These are phyloP conservation scores for Skeletonema costatum DNA, from an alignment of 108 stramenopile genomes.

Conservation along the genomic window DNA sequence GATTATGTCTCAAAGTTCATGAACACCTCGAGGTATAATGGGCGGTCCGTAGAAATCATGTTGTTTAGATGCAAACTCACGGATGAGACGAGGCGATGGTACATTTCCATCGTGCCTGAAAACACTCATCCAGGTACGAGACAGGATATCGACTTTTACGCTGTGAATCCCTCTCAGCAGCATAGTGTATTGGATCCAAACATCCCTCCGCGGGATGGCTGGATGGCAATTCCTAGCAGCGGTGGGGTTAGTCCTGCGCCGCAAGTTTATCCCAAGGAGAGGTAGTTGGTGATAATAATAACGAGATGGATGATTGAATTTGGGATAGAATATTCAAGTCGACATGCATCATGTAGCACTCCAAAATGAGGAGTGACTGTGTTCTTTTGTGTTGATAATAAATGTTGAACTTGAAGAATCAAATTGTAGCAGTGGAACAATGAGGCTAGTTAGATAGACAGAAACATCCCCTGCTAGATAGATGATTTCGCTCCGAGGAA, in stretches of 20 bases:
- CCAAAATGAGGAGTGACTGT: too few relatives aligned
- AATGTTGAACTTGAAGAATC: neutral
- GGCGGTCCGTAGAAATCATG: slow-evolving; percentile 31
- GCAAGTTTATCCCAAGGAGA: neutral
- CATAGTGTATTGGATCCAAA: neutral
- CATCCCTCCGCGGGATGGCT: neutral
- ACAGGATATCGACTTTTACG: slow-evolving; percentile 88
- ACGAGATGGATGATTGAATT: neutral
- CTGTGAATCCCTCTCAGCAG: slow-evolving; percentile 26
- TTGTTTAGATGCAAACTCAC: slow-evolving; percentile 85
- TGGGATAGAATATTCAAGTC: neutral
- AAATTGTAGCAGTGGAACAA: too few relatives aligned
- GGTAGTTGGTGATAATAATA: neutral
- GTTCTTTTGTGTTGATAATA: neutral
- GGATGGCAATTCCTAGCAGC: slow-evolving; percentile 3
- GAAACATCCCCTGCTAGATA: too few relatives aligned
- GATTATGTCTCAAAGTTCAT: slow-evolving; percentile 65
- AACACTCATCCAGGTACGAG: slow-evolving; percentile 72
- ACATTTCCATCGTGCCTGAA: slow-evolving; percentile 86
- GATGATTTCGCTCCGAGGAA: too few relatives aligned
- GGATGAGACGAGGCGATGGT: slow-evolving; percentile 88
- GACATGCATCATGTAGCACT: neutral
- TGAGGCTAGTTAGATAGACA: too few relatives aligned
- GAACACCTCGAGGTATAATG: slow-evolving; percentile 48
- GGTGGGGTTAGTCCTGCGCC: neutral